A percentile compares a stretch with the other conserved stretches of the same genome.
These are phyloP conservation scores for Ascosphaera apis DNA, from an alignment of 2,329 filamentous ascomycete genomes.

Conservation along the genomic window DNA sequence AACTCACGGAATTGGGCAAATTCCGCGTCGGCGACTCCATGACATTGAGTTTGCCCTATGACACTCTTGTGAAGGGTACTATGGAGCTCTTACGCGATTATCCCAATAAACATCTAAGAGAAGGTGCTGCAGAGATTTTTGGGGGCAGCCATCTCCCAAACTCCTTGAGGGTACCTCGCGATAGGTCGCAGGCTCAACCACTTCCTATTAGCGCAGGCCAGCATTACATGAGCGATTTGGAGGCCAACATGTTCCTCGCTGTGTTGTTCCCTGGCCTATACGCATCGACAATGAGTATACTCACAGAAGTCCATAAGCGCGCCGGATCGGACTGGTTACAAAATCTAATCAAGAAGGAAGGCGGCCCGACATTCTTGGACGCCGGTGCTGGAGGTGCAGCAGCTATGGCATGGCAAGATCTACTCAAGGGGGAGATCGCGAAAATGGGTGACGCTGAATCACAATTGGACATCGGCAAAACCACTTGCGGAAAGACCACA, in stretches of 20 bases:
- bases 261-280: slow-evolving; percentile 38
- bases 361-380: slow-evolving; percentile 35
- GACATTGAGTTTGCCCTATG: slow-evolving; percentile 51
- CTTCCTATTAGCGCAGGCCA: slow-evolving; percentile 34
- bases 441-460: too few relatives aligned
- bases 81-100: slow-evolving; percentile 41
- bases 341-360: slow-evolving; percentile 29
- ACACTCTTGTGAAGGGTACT: slow-evolving; percentile 47
- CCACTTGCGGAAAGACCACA: slow-evolving; percentile 49
- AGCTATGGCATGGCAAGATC: slow-evolving; percentile 39
- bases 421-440: too few relatives aligned
- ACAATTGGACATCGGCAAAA: too few relatives aligned
- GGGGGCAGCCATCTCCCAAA: slow-evolving; percentile 55
- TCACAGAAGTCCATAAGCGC: slow-evolving; percentile 37
- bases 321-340: slow-evolving; percentile 36
- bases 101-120: slow-evolving; percentile 50
- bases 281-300: slow-evolving; percentile 29
- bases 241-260: slow-evolving; percentile 35
- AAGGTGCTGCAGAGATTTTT: slow-evolving; percentile 49
- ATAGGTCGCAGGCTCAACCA: slow-evolving; percentile 28
- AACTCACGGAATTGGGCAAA: slow-evolving; percentile 48
- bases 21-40: slow-evolving; percentile 44
- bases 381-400: slow-evolving; percentile 38
- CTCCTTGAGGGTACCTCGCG: slow-evolving; percentile 44
- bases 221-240: slow-evolving; percentile 34